phyloP scores from a whole-genome alignment of 148 eudicot species.

The Chenopodium album region DNA sequence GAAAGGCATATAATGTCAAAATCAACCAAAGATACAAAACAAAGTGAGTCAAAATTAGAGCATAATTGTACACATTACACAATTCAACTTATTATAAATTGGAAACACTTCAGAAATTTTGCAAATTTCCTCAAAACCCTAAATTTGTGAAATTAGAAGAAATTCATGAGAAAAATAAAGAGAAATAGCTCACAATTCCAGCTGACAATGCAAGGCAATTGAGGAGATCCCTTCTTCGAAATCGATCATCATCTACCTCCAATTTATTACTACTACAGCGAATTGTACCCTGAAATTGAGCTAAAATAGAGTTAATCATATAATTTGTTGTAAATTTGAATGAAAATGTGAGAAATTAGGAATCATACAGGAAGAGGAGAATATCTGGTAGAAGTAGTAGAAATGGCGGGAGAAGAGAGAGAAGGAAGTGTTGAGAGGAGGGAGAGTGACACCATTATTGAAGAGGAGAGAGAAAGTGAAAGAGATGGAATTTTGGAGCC shows the following conservation, averaged over 20 bases:
- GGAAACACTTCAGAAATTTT: background rate
- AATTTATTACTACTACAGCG: constrained; percentile 42
- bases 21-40: too few species aligned
- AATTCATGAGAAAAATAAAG: background rate
- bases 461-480: constrained; percentile 8
- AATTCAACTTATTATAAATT: background rate
- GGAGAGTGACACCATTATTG: constrained; percentile 48
- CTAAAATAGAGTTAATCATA: background rate
- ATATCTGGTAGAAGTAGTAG: constrained; percentile 29
- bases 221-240: constrained; percentile 61
- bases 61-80: background rate
- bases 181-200: constrained; percentile 47
- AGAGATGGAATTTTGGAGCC: background rate
- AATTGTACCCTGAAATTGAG: constrained; percentile 41
- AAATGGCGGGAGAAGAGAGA: constrained; percentile 31
- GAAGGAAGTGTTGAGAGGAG: constrained; percentile 68
- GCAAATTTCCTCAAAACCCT: background rate
- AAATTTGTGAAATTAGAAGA: background rate
- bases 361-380: constrained; percentile 41
- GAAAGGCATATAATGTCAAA: too few species aligned
- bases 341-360: background rate
- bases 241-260: constrained; percentile 39
- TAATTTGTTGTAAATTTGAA: background rate
- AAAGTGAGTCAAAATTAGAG: background rate
- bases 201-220: constrained; percentile 54